These are phyloP conservation scores for Leccinum boreale DNA, from an alignment of 768 basidiomycete genomes.

Conservation along the genomic window DNA sequence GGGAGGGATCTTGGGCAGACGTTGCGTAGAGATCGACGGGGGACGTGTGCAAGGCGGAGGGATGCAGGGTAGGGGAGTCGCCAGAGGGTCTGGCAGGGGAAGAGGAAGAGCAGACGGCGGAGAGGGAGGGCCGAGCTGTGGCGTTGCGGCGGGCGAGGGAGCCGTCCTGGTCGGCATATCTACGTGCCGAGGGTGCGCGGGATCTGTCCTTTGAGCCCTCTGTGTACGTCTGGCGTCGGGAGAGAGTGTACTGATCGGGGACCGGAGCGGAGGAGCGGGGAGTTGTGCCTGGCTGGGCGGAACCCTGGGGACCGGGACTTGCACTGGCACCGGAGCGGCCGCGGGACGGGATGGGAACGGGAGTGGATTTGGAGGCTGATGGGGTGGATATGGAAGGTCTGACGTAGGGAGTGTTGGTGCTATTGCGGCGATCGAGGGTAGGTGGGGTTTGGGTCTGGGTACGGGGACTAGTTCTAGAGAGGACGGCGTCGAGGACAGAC, in stretches of 20 bases:
- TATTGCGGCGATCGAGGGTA: constrained; percentile 45
- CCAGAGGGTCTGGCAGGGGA: constrained; percentile 20
- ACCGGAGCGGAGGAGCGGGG: constrained; percentile 34
- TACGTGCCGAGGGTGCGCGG: constrained; percentile 61
- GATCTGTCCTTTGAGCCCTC: constrained; percentile 55
- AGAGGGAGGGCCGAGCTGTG: constrained; percentile 44
- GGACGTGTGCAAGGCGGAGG: constrained; percentile 18
- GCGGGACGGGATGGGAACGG: constrained; percentile 39
- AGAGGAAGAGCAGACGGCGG: constrained; percentile 35
- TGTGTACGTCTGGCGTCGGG: constrained; percentile 48
- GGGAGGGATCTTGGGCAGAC: constrained; percentile 29
- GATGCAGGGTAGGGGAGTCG: constrained; percentile 17
- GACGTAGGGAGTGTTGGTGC: constrained; percentile 31
- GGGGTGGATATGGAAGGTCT: constrained; percentile 16
- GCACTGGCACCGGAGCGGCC: constrained; percentile 53
- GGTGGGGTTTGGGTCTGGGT: constrained; percentile 34
- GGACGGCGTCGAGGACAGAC: constrained; percentile 56
- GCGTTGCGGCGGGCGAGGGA: constrained; percentile 45
- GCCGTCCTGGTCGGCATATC: constrained; percentile 53
- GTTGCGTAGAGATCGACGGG: constrained; percentile 20
- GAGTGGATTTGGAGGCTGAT: constrained; percentile 40
- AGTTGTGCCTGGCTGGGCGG: constrained; percentile 24
- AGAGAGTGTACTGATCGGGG: constrained; percentile 41
- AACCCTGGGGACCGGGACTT: constrained; percentile 42
- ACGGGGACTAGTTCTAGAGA: constrained; percentile 38